Evolutionary conservation across 2,329 filamentous ascomycete genomes (phyloP).

Genomic region (Pyricularia grisea): DNA sequence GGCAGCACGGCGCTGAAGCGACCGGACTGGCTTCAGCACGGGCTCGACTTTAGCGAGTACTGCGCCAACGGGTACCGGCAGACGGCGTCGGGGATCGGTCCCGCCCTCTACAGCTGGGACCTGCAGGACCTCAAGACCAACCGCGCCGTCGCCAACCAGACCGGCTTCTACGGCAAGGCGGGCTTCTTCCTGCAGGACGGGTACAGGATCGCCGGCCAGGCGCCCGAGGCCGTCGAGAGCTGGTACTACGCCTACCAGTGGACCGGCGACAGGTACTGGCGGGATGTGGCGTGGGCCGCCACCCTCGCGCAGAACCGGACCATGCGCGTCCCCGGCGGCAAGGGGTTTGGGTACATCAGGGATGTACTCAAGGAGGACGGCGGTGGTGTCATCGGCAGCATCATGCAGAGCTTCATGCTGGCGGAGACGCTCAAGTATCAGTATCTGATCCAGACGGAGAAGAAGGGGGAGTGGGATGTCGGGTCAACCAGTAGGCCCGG

Average conservation of each 20-base stretch:
- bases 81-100: slow-evolving; percentile 50
- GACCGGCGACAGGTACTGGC: not conserved
- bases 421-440: not conserved
- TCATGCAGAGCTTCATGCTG: not conserved
- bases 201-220: not conserved
- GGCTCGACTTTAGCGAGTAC: slow-evolving; percentile 47
- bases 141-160: not conserved
- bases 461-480: not conserved
- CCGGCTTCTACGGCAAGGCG: not conserved
- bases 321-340: not conserved
- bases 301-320: not conserved
- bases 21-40: slow-evolving; percentile 41
- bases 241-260: not conserved
- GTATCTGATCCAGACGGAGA: not conserved
- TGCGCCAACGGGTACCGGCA: slow-evolving; percentile 54
- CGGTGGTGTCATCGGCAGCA: not conserved
- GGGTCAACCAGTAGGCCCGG: not conserved
- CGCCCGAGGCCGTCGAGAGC: not conserved
- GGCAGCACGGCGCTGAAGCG: slow-evolving; percentile 50
- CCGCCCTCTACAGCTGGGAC: slow-evolving; percentile 19
- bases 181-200: not conserved
- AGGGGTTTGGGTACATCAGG: not conserved
- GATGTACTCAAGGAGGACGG: not conserved
- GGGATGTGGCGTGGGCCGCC: not conserved
- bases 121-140: not conserved